A percentile compares a stretch with the other conserved stretches of the same genome.
These are phyloP conservation scores for Quercus robur DNA, from an alignment of 306 rosid genomes.

Conservation along the genomic window DNA sequence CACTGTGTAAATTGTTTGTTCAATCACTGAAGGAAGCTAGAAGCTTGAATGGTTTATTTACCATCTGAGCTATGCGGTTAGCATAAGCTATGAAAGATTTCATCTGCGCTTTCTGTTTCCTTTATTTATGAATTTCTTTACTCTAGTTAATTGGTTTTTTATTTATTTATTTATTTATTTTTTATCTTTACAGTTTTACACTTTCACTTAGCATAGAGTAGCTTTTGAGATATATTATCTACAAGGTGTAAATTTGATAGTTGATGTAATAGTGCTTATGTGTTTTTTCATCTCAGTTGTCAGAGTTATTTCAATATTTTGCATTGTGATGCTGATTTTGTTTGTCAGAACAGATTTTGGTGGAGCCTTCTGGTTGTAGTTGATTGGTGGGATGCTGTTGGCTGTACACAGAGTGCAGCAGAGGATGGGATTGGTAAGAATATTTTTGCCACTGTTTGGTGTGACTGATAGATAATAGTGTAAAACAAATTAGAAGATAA, in stretches of 20 bases:
- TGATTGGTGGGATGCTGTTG: constrained; percentile 99
- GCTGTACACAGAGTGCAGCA: constrained; percentile 98
- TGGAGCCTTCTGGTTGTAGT: constrained; percentile 99
- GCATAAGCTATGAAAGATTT: too few species aligned
- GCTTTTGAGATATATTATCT: not conserved
- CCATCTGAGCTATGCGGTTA: too few species aligned
- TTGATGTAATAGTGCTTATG: constrained; percentile 11
- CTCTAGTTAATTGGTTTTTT: too few species aligned
- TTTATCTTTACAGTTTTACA: too few species aligned
- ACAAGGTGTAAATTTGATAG: constrained; percentile 8
- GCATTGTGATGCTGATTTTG: constrained; percentile 23
- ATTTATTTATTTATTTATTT: too few species aligned
- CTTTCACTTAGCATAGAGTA: too few species aligned
- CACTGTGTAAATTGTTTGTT: too few species aligned
- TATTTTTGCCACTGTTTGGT: not conserved
- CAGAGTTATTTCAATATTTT: constrained; percentile 14
- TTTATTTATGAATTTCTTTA: too few species aligned
- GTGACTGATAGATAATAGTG: not conserved
- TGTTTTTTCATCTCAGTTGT: not conserved
- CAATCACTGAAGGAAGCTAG: too few species aligned
- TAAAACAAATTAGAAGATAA: not conserved
- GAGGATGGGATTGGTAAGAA: constrained; percentile 94
- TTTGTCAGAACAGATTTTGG: constrained; percentile 73
- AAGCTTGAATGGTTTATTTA: too few species aligned
- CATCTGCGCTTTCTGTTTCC: too few species aligned